Conservation (phyloP, 2,329 filamentous ascomycete genomes). For the Exutisphaerella laricina region DNA sequence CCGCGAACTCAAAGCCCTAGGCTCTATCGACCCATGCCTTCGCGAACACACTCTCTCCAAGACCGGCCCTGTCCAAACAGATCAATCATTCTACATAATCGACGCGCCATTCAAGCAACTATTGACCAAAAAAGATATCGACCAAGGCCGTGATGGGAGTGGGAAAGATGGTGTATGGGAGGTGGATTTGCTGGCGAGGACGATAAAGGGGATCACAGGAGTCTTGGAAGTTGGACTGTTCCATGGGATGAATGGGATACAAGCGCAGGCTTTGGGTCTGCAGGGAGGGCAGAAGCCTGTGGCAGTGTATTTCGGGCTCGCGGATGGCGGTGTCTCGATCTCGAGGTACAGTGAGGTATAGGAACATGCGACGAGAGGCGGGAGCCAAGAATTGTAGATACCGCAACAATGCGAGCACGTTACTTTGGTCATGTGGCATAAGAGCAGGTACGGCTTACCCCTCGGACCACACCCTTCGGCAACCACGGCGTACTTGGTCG, state of each 20-base stretch:
- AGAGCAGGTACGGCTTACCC: too few relatives aligned
- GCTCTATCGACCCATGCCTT: constrained; percentile 64
- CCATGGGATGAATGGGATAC: constrained; percentile 68
- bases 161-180: constrained; percentile 65
- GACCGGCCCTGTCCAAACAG: constrained; percentile 76
- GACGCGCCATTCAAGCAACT: constrained; percentile 80
- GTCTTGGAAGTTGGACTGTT: constrained; percentile 93
- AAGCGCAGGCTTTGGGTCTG: constrained; percentile 54
- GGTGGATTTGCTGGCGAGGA: constrained; percentile 65
- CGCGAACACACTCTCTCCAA: constrained; percentile 69
- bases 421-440: too few relatives aligned
- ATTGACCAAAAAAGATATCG: constrained; percentile 56
- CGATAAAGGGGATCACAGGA: constrained; percentile 75
- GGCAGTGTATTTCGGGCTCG: constrained; percentile 91
- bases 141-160: constrained; percentile 37
- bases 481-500: too few relatives aligned
- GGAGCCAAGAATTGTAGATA: too few relatives aligned
- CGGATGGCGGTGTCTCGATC: constrained; percentile 48
- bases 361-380: too few relatives aligned
- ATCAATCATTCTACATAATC: constrained; percentile 83
- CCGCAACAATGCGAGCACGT: too few relatives aligned
- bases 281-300: constrained; percentile 82
- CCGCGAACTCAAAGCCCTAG: constrained; percentile 64
- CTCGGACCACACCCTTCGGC: too few relatives aligned
- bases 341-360: constrained; percentile 14